Percentiles rank a stretch among this genome's conserved stretches.
phyloP scores from a whole-genome alignment of 441 rosid genomes.

The Pelargonium fulgidum region DNA sequence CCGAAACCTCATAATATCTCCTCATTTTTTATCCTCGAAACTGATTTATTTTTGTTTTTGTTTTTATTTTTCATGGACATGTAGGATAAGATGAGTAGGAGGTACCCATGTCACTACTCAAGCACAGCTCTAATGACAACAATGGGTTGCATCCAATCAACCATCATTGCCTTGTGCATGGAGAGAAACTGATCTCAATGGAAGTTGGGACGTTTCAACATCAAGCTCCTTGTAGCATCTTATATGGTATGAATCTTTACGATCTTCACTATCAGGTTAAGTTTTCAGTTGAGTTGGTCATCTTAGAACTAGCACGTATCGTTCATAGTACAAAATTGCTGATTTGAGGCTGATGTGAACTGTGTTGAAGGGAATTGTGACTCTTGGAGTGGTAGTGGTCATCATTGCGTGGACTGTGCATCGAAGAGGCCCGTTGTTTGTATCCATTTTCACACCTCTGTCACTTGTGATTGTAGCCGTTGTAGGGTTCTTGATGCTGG shows the following conservation, averaged over 20 bases:
- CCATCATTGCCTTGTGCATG: conserved; percentile 25
- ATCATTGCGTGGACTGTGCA: conserved; percentile 27
- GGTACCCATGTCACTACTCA: conserved; percentile 24
- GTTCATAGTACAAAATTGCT: background rate
- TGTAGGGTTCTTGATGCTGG: conserved; percentile 28
- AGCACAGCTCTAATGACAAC: conserved; percentile 30
- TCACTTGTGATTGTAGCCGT: conserved; percentile 33
- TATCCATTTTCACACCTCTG: conserved; percentile 33
- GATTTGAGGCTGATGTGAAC: background rate
- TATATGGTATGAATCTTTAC: conserved; percentile 22
- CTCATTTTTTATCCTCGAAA: background rate
- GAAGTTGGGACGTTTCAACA: conserved; percentile 35
- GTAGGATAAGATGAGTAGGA: conserved; percentile 37
- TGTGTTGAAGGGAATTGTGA: conserved; percentile 24
- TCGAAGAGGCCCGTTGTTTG: conserved; percentile 32
- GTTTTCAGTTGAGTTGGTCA: too few species aligned
- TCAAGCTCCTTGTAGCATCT: conserved; percentile 32
- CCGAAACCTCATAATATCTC: background rate
- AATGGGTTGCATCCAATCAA: conserved; percentile 31
- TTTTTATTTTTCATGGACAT: background rate
- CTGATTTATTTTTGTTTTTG: background rate
- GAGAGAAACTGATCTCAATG: conserved; percentile 34
- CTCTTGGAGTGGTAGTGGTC: conserved; percentile 25
- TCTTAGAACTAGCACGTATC: background rate
- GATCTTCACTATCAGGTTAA: too few species aligned